Conservation (phyloP, 192 early-diverging fungal genomes). For the Coemansia sp. region DNA sequence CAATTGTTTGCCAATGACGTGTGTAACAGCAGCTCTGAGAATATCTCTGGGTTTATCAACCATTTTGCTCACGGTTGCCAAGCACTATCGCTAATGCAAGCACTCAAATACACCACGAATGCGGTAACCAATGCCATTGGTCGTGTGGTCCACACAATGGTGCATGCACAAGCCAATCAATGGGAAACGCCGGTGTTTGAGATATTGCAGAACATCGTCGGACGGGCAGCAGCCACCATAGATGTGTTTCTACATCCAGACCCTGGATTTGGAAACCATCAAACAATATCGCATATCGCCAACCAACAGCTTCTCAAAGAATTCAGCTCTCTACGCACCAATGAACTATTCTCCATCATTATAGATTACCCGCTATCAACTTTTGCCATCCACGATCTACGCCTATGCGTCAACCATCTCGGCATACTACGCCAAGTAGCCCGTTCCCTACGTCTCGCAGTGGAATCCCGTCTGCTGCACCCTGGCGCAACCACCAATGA, state of each 20-base stretch:
- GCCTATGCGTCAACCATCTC: conserved; percentile 38
- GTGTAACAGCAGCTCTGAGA: background rate
- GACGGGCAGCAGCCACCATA: conserved; percentile 8
- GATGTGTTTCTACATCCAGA: conserved; percentile 14
- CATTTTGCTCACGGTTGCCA: conserved; percentile 15
- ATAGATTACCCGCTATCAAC: conserved; percentile 69
- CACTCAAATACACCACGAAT: conserved; percentile 3
- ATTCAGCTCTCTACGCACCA: conserved; percentile 45
- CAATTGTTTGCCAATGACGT: background rate
- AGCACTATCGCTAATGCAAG: conserved; percentile 8
- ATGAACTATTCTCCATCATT: conserved; percentile 73
- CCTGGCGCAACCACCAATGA: conserved; percentile 72
- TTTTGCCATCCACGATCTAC: conserved; percentile 65
- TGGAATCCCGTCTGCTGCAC: conserved; percentile 66
- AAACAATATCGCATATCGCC: background rate
- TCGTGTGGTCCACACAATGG: conserved; percentile 9
- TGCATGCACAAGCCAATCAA: conserved; percentile 7
- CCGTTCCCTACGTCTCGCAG: conserved; percentile 19
- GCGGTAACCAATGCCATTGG: conserved; percentile 2
- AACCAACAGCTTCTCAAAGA: conserved; percentile 3
- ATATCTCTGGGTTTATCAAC: conserved; percentile 4
- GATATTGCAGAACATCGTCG: background rate
- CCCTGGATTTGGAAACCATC: background rate
- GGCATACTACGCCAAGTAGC: conserved; percentile 30
- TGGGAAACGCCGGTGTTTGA: conserved; percentile 14